Evolutionary conservation across 176 grass and related monocot genomes (phyloP).

Genomic region (Carex littledalei): DNA sequence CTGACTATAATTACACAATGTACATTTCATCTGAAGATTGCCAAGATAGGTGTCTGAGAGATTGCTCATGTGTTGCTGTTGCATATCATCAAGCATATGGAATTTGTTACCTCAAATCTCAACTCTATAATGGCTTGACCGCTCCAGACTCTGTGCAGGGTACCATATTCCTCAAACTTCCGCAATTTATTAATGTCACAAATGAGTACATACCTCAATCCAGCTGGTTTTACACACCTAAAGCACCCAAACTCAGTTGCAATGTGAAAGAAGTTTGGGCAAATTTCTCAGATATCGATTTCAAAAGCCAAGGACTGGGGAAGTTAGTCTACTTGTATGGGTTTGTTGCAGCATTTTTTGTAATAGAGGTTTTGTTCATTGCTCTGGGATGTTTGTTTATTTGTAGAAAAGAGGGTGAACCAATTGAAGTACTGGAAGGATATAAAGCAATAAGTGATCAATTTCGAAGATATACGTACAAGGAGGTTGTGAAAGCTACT

Average conservation of each 20-base stretch:
- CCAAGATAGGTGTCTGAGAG: background rate
- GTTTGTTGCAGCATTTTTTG: conserved; percentile 17
- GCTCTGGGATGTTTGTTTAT: conserved; percentile 25
- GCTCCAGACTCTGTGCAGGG: background rate
- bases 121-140: conserved; percentile 11
- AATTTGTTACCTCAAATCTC: conserved; percentile 8
- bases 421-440: conserved; percentile 23
- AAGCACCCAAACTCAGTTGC: conserved; percentile 9
- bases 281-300: conserved; percentile 25
- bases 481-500: conserved; percentile 17
- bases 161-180: conserved; percentile 23
- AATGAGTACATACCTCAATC: background rate
- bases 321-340: conserved; percentile 26
- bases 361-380: conserved; percentile 25
- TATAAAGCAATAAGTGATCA: conserved; percentile 22
- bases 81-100: background rate
- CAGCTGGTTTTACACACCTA: background rate
- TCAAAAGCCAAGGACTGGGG: conserved; percentile 1
- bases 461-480: conserved; percentile 26
- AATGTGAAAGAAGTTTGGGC: conserved; percentile 8
- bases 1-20: background rate
- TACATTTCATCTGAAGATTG: background rate
- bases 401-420: background rate
- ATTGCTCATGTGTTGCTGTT: conserved; percentile 6
- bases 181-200: background rate